phyloP scores from a whole-genome alignment of 2,329 filamentous ascomycete species.

The Aspergillus calidoustus region DNA sequence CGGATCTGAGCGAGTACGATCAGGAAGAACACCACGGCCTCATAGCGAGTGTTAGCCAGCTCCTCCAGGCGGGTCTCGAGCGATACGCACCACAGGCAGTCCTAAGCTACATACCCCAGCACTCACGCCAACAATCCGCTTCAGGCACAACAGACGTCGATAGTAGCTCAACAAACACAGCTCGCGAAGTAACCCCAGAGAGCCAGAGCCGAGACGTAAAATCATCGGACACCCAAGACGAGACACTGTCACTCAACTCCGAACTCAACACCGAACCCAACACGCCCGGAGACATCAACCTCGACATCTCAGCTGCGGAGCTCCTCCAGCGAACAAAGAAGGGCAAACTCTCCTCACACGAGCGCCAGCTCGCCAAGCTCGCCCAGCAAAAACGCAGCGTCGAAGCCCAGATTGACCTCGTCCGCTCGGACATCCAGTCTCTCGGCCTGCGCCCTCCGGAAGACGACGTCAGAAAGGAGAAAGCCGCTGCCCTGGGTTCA shows the following conservation, averaged over 20 bases:
- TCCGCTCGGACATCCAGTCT: slow-evolving; percentile 40
- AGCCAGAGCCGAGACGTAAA: background rate
- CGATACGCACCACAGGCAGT: slow-evolving; percentile 56
- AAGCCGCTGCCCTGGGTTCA: slow-evolving; percentile 22
- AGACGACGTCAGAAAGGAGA: slow-evolving; percentile 21
- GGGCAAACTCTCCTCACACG: slow-evolving; percentile 41
- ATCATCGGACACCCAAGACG: slow-evolving; percentile 4
- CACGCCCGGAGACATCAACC: slow-evolving; percentile 27
- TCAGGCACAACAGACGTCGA: background rate
- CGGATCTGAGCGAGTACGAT: slow-evolving; percentile 26
- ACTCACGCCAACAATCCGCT: slow-evolving; percentile 23
- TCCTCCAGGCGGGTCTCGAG: slow-evolving; percentile 52
- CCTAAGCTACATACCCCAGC: slow-evolving; percentile 52
- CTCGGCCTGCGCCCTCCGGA: slow-evolving; percentile 25
- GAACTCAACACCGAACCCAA: slow-evolving; percentile 22
- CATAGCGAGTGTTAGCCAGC: slow-evolving; percentile 41
- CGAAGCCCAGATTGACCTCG: slow-evolving; percentile 42
- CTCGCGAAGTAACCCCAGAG: background rate
- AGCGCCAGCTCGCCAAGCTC: slow-evolving; percentile 51
- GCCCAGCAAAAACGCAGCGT: slow-evolving; percentile 45
- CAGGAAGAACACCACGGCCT: slow-evolving; percentile 37
- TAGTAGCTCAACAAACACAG: background rate
- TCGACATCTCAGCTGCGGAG: slow-evolving; percentile 29
- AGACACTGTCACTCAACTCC: slow-evolving; percentile 24
- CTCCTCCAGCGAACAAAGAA: slow-evolving; percentile 34